Base-by-base conservation (phyloP, 768 basidiomycete species). In the Chlorophyllum brunneum region DNA sequence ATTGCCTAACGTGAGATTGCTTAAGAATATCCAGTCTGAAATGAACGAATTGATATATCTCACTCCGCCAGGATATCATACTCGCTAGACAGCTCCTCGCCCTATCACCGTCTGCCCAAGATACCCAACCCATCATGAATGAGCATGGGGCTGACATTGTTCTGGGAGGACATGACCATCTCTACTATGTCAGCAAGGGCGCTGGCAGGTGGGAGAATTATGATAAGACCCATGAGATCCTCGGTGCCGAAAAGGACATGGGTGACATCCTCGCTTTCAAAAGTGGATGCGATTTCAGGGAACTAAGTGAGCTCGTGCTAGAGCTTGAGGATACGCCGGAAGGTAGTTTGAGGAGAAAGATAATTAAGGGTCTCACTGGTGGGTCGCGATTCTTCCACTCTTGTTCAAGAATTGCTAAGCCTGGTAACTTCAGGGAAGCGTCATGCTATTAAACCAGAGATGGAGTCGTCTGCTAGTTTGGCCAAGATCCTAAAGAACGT, bases 211-310 rank as follows among this genome's bases (percentile, higher is more conserved):
- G 88, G 88, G 80, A 86, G 23, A 77, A 74, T 48, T 85, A 82
- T 54, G 79, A 91, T 56, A 62, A 74, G 16, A 68, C 65, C 2
- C 58, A 74, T 38, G 64, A 71, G 3, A 75, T 79, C 24, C 75
- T 86, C 13, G 92, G 88, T 24, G 81, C 82, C 5, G 87, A 91
- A 59, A 72, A 69, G n/a, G 89, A 91, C 58, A 61, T 78, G 1
- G 88, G 88, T 3, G 82, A 88, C 43, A 72, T 88, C 26, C 70
- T 91, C 16, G 74, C 88, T 16, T 71, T 93, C 54, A 95, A 95
- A 68, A 92, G 89, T 61, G 93, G 93, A 6, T 88, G 85, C 2
- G 92, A 95, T 68, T 95, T 95, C 63, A 80, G 88, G 31, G 92
- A 95, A 56, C 70, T 95, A 29, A 91, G 89, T 46, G 88, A 90